Evolutionary conservation across 2,329 filamentous ascomycete species (phyloP), one percentile per base, ranked within the genome.

Genomic region (Chaetomium sp.): DNA sequence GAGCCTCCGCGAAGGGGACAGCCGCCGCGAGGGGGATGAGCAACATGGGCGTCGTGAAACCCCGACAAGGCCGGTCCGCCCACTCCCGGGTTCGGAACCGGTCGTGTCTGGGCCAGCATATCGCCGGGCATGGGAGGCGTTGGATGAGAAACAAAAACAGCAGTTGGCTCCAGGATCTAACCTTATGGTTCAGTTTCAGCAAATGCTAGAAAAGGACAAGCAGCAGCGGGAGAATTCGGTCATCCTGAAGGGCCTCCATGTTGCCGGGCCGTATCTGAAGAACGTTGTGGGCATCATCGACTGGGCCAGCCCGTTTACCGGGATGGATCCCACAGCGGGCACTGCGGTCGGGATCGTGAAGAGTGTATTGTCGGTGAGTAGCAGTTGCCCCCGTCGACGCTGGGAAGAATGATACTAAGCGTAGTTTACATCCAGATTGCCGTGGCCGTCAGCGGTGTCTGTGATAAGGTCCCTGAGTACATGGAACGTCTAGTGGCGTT

Each of bases 281-380:
- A 7, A 38, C 5, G 12, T 54, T 5, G 49, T 42, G 32, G 32
- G 10, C 37, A 48, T 33, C 8, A 32, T 54, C 9, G 52, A 48
- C 44, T 42, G 48, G 8, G 36, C 43, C 5, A 42, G 37, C 19
- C 52, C 44, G 6, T 54, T 54, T 14, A 32, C 38, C n/a, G 44
- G 45, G n/a, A 27, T 49, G 36, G 37, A 54, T 37, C 44, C 52
- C 1, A 14, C 45, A 6, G 44, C 33, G 6, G 52, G 52, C 8
- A 54, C 52, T 1, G 52, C 44, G 1, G 36, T 54, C n/a, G 52
- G 52, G 33, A 27, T 54, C 37, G 38, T 54, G 6, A 48, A 54
- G n/a, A 38, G 44, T 9, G 11, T 14, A 10, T 8, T n/a, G 1
- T 42, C 52, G 12, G 52, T 54, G 27, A 7, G 52, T 32, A 10